Conservation (phyloP, 1,284 basidiomycete genomes). For the Sporisorium reilianum region DNA sequence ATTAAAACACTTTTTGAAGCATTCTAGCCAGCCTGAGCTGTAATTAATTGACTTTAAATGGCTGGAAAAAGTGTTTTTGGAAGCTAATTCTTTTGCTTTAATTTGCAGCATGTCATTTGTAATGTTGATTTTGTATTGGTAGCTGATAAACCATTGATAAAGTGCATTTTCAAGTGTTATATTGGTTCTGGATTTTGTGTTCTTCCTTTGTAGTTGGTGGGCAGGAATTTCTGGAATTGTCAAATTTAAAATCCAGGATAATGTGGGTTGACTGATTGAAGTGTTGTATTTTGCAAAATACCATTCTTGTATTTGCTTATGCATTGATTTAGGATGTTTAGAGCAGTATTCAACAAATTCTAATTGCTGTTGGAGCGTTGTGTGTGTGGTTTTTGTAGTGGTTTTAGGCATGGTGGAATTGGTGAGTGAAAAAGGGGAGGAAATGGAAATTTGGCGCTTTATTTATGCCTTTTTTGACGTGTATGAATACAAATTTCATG, state of each 20-base stretch:
- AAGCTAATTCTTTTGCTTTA: conserved; percentile 7
- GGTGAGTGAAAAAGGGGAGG: not conserved
- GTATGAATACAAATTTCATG: conserved; percentile 7
- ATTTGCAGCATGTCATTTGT: not conserved
- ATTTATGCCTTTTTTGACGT: conserved; percentile 6
- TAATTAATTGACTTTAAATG: not conserved
- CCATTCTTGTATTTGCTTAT: too few relatives aligned
- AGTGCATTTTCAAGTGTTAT: conserved; percentile 3
- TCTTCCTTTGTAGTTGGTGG: too few relatives aligned
- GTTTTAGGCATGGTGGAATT: conserved; percentile 4
- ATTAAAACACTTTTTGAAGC: conserved; percentile 6
- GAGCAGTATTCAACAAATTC: too few relatives aligned
- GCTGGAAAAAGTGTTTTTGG: not conserved
- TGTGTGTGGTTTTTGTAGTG: not conserved
- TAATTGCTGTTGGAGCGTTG: not conserved
- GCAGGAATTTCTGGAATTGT: too few relatives aligned
- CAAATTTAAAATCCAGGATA: too few relatives aligned
- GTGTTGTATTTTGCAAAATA: too few relatives aligned
- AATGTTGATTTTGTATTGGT: conserved; percentile 1
- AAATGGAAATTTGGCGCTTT: not conserved
- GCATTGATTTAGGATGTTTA: too few relatives aligned
- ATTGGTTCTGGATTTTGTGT: too few relatives aligned
- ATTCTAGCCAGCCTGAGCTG: conserved; percentile 8
- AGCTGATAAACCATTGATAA: not conserved
- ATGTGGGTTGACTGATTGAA: too few relatives aligned